A percentile compares a stretch with the other conserved stretches of the same genome.
Evolutionary conservation across 192 early-diverging fungal species (phyloP).

Genomic region (Dispira parvispora): DNA sequence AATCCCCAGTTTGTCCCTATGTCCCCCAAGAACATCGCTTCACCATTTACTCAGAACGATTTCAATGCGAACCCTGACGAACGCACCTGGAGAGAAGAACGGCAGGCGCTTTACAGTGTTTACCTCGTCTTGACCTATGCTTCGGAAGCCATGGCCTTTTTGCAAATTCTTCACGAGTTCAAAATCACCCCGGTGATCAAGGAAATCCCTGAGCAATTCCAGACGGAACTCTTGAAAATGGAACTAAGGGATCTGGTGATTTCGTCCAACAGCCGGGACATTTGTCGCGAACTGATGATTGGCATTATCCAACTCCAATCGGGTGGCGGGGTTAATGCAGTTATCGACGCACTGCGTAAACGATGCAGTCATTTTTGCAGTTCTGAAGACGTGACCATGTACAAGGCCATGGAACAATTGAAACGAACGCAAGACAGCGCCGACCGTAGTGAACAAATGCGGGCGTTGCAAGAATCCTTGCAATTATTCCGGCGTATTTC

Average conservation of each 20-base stretch:
- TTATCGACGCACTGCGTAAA: slow-evolving; percentile 41
- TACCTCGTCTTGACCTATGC: slow-evolving; percentile 34
- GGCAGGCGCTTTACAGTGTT: slow-evolving; percentile 37
- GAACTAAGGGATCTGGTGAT: slow-evolving; percentile 40
- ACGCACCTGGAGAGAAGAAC: slow-evolving; percentile 37
- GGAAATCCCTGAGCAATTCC: slow-evolving; percentile 26
- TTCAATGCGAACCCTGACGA: slow-evolving; percentile 16
- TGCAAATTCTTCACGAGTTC: slow-evolving; percentile 44
- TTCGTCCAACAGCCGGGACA: slow-evolving; percentile 29
- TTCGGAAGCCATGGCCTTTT: slow-evolving; percentile 50
- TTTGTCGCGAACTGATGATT: slow-evolving; percentile 42
- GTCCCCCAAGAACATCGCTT: slow-evolving; percentile 29
- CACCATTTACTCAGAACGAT: slow-evolving; percentile 19
- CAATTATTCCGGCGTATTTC: slow-evolving; percentile 28
- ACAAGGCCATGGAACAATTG: slow-evolving; percentile 39
- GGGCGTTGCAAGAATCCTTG: slow-evolving; percentile 26
- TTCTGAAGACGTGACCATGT: slow-evolving; percentile 42
- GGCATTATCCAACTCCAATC: slow-evolving; percentile 45
- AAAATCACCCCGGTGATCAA: slow-evolving; percentile 35
- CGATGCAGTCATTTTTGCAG: slow-evolving; percentile 48
- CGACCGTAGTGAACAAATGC: slow-evolving; percentile 25
- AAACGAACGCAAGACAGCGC: slow-evolving; percentile 28
- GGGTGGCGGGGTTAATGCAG: slow-evolving; percentile 30
- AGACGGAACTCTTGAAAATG: slow-evolving; percentile 26
- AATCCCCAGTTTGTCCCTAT: slow-evolving; percentile 20